A percentile compares a stretch with the other conserved stretches of the same genome.
Conservation (phyloP, 352 stramenopile species). For the Phytophthora brassicae region DNA sequence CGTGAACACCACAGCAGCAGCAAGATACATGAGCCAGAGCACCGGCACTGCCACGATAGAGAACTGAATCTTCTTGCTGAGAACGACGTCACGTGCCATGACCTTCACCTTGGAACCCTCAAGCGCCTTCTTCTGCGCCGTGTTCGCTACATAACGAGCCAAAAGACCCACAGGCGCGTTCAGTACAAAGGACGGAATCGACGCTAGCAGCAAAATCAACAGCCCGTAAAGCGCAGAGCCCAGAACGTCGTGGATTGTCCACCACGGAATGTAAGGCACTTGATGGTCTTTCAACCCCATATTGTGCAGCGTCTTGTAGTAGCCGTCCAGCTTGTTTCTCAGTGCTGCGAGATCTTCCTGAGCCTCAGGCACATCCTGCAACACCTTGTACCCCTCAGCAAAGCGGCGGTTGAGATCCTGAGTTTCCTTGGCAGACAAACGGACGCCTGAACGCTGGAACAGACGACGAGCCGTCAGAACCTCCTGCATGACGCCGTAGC, state of each 20-base stretch:
- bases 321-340: constrained; percentile 80
- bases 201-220: constrained; percentile 87
- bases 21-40: constrained; percentile 87
- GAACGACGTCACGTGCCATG: constrained; percentile 83
- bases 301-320: constrained; percentile 81
- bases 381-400: constrained; percentile 87
- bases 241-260: constrained; percentile 88
- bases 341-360: constrained; percentile 60
- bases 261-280: constrained; percentile 86
- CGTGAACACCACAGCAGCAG: constrained; percentile 78
- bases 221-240: constrained; percentile 85
- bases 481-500: constrained; percentile 96
- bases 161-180: constrained; percentile 90
- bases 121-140: constrained; percentile 82
- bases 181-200: constrained; percentile 90
- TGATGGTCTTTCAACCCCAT: constrained; percentile 93
- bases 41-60: constrained; percentile 89
- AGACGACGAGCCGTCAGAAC: constrained; percentile 95
- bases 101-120: constrained; percentile 92
- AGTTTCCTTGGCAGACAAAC: constrained; percentile 88
- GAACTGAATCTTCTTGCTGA: constrained; percentile 94
- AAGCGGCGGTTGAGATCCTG: constrained; percentile 92
- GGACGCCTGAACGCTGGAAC: constrained; percentile 90
- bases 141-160: constrained; percentile 72
- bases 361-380: constrained; percentile 68